phyloP scores from a whole-genome alignment of 495 filamentous ascomycete species.

The Thozetella sp. region DNA sequence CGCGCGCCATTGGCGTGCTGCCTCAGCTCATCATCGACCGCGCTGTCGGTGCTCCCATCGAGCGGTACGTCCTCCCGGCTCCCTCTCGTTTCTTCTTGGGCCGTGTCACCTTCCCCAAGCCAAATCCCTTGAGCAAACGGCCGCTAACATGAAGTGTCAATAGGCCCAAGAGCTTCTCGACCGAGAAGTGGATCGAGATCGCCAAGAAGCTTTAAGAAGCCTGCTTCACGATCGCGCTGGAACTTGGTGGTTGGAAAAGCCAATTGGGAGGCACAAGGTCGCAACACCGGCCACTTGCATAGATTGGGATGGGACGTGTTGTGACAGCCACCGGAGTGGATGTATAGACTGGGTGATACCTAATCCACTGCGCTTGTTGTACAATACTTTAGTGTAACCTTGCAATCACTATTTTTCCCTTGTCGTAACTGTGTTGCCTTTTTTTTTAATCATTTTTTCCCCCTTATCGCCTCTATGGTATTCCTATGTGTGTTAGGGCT shows the following conservation, averaged over 20 bases:
- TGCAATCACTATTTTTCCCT: not conserved
- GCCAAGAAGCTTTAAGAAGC: conserved; percentile 76
- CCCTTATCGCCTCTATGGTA: too few species aligned
- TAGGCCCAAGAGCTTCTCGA: conserved; percentile 95
- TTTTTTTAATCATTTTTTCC: conserved; percentile 2
- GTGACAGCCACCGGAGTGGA: conserved; percentile 2
- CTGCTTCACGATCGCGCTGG: conserved; percentile 7
- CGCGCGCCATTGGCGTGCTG: conserved; percentile 94
- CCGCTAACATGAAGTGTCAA: conserved; percentile 39
- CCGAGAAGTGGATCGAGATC: conserved; percentile 93
- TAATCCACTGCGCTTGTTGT: conserved; percentile 4
- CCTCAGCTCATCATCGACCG: conserved; percentile 99
- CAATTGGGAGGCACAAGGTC: conserved; percentile 23
- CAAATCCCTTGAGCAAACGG: too few species aligned
- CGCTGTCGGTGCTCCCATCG: conserved; percentile 84
- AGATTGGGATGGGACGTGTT: conserved; percentile 22
- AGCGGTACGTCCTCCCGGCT: conserved; percentile 41
- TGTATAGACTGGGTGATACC: not conserved
- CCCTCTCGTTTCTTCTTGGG: too few species aligned
- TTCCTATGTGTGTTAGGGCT: too few species aligned
- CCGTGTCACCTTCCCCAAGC: too few species aligned
- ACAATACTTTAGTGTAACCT: conserved; percentile 6
- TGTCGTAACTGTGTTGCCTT: not conserved
- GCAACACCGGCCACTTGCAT: conserved; percentile 26
- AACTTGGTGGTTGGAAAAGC: conserved; percentile 27